Evolutionary conservation across 1,284 basidiomycete genomes (phyloP).

Genomic region (Apiotrichum sp.): DNA sequence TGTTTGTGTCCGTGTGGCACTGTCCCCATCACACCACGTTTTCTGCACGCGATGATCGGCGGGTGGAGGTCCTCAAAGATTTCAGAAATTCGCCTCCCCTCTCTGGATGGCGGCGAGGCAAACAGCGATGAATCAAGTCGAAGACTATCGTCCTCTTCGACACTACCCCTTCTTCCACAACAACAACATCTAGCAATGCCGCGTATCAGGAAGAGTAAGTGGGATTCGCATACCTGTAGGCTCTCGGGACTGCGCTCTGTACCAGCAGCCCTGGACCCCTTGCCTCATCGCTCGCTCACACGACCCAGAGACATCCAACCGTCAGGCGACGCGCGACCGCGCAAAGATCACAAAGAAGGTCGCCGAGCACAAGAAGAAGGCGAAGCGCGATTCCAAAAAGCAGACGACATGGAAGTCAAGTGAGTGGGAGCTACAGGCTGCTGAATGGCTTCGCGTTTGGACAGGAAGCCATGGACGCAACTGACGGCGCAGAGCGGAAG

Average conservation of each 20-base stretch:
- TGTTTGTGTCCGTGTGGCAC: no score
- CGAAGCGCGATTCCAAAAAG: conserved; percentile 71
- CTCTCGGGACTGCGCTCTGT: neutral
- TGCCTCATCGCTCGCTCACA: neutral
- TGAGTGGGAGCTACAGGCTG: conserved; percentile 49
- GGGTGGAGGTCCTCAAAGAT: conserved; percentile 13
- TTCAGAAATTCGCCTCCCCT: neutral
- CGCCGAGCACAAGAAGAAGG: conserved; percentile 70
- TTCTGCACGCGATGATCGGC: no score
- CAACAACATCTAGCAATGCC: conserved; percentile 53
- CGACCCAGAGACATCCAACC: conserved; percentile 71
- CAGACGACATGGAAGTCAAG: conserved; percentile 86
- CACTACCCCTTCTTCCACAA: neutral
- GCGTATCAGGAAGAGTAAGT: conserved; percentile 66
- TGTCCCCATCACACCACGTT: no score
- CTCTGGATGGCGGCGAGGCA: no score
- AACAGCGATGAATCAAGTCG: no score
- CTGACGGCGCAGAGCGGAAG: conserved; percentile 57
- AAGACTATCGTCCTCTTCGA: neutral
- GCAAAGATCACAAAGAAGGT: conserved; percentile 74
- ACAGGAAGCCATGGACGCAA: neutral
- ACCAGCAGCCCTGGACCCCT: no score
- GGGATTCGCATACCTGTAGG: neutral
- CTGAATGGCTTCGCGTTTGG: no score
- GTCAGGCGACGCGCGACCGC: conserved; percentile 65